Conservation (phyloP, 768 basidiomycete species). For the Mycena epipterygia region DNA sequence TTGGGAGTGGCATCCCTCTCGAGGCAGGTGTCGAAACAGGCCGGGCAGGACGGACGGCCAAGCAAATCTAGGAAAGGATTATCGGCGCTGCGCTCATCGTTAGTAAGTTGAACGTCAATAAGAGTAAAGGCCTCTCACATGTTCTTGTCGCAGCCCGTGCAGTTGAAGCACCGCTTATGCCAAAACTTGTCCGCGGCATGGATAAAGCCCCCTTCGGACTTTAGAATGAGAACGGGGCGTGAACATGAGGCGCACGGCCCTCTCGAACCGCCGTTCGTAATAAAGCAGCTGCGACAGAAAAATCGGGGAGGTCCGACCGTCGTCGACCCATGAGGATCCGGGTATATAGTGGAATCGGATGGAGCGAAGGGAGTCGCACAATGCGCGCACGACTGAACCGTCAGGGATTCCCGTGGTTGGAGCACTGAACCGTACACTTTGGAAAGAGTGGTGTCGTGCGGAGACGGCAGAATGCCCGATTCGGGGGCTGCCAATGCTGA, state of each 20-base stretch:
- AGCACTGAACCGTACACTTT: slow-evolving; percentile 90
- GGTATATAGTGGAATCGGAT: slow-evolving; percentile 85
- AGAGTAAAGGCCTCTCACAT: slow-evolving; percentile 81
- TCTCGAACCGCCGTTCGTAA: slow-evolving; percentile 79
- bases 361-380: slow-evolving; percentile 79
- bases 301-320: slow-evolving; percentile 63
- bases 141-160: slow-evolving; percentile 76
- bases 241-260: slow-evolving; percentile 78
- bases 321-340: slow-evolving; percentile 65
- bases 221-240: slow-evolving; percentile 80
- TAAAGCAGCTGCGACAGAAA: slow-evolving; percentile 82
- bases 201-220: slow-evolving; percentile 83
- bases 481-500: slow-evolving; percentile 65
- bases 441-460: slow-evolving; percentile 70
- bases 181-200: slow-evolving; percentile 79
- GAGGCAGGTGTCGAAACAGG: slow-evolving; percentile 86
- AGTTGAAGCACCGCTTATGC: slow-evolving; percentile 88
- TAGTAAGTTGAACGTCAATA: no score
- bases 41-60: slow-evolving; percentile 82
- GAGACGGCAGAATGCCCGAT: slow-evolving; percentile 71
- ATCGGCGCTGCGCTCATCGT: no score
- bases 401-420: slow-evolving; percentile 82
- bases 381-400: slow-evolving; percentile 75
- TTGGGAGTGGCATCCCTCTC: slow-evolving; percentile 66
- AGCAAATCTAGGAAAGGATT: slow-evolving; percentile 90